phyloP scores from a whole-genome alignment of 257 asterid species.

The Ajuga chamaepitys region DNA sequence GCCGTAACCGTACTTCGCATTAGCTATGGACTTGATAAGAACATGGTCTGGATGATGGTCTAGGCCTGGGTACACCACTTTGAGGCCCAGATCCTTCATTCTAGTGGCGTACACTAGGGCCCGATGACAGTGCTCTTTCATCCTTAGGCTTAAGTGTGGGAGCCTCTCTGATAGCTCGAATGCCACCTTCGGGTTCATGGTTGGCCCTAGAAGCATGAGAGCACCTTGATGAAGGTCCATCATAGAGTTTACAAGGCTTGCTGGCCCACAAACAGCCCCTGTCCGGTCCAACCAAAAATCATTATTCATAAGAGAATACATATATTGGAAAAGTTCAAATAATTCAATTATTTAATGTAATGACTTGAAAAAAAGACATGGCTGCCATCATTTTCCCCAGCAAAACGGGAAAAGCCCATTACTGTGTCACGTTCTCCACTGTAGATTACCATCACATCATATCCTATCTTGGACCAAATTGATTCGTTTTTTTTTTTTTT shows the following conservation, averaged over 20 bases:
- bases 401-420: neutral
- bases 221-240: constrained; percentile 74
- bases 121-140: constrained; percentile 69
- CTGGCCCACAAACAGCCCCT: constrained; percentile 80
- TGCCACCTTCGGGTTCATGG: constrained; percentile 67
- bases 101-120: constrained; percentile 44
- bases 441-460: neutral
- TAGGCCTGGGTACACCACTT: constrained; percentile 61
- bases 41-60: constrained; percentile 52
- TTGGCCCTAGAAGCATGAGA: constrained; percentile 68
- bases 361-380: neutral
- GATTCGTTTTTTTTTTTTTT: too few relatives aligned
- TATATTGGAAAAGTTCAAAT: too few relatives aligned
- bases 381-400: neutral
- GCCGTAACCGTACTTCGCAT: constrained; percentile 56
- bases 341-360: too few relatives aligned
- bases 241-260: constrained; percentile 60
- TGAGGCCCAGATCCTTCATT: constrained; percentile 50
- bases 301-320: too few relatives aligned
- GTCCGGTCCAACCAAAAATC: neutral
- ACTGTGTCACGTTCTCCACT: neutral
- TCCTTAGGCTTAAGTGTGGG: constrained; percentile 61
- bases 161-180: constrained; percentile 61
- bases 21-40: constrained; percentile 33
- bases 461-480: neutral